Base-by-base conservation (phyloP, 331 rosid species). In the Pyracantha coccinea region DNA sequence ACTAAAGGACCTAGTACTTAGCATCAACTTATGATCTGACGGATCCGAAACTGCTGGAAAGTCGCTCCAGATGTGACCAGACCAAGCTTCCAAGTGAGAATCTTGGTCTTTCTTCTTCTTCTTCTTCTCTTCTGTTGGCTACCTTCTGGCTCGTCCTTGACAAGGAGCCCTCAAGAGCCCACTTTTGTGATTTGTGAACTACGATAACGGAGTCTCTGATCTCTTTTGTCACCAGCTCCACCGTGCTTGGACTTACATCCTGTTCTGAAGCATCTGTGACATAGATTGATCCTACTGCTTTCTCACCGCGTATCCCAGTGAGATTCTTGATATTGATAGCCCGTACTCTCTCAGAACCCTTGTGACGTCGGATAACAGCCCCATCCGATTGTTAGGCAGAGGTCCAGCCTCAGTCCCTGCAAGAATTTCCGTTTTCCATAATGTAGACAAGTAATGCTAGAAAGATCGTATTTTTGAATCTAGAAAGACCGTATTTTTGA, bases 21-120 rank as follows among this genome's bases (percentile, higher is more conserved):
- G 10, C 15, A 59, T 44, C 60, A 21, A 14, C 17, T 50, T 74
- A 84, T 6, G 87, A 83, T 77, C 75, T 82, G 4, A 85, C 77
- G 68, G 87, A 75, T 60, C 90, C 82, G 27, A 89, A 88, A 65
- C 66, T 85, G 64, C 78, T 19, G 0, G 96, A 92, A 54, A 94
- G 81, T 33, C 96, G 86, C 69, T 82, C 99, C 4, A 94, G 75
- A 23, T 82, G 96, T 31, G 97, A 85, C 97, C 99, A 80, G 7
- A 94, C 62, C 85, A 89, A 69, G 87, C 85, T 80, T 67, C 96
- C 97, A 4, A 94, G 35, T 35, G 97, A 90, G 53, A 78, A 76
- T 72, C 73, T 80, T 3, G 86, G 85, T 63, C 68, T 83, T 6
- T 69, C 83, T 76, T 28, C 68, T 9, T n/a, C 55, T 47, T 11